phyloP scores from a whole-genome alignment of 2,329 filamentous ascomycete species.

The Amylocarpus encephaloides region DNA sequence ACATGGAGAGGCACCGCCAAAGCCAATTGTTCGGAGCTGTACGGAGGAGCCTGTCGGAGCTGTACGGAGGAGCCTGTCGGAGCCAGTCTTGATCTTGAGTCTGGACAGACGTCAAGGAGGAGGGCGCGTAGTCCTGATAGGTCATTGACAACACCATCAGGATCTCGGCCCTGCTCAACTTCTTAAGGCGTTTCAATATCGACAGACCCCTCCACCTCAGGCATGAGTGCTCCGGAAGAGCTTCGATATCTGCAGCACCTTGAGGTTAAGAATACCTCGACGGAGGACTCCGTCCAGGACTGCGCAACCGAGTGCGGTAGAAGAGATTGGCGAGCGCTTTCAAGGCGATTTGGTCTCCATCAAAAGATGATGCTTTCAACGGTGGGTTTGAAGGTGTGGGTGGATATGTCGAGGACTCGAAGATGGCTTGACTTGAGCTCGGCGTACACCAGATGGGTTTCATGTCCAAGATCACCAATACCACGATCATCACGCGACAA shows the following conservation, averaged over 20 bases:
- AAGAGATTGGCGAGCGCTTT: neutral
- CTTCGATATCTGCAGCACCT: neutral
- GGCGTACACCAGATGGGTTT: constrained; percentile 1
- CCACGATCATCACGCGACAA: neutral
- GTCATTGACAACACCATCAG: constrained; percentile 3
- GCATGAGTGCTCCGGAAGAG: neutral
- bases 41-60: no score
- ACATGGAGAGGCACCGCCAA: constrained; percentile 2
- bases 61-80: no score
- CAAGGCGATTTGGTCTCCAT: neutral
- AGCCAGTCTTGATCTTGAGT: constrained; percentile 10
- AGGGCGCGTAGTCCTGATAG: constrained; percentile 20
- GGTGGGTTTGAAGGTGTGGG: no score
- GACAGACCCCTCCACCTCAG: no score
- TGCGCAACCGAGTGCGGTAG: constrained; percentile 1
- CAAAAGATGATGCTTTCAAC: no score
- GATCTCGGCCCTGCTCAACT: constrained; percentile 10
- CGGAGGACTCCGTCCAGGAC: neutral
- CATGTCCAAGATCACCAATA: neutral
- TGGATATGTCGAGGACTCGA: neutral
- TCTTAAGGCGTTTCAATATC: constrained; percentile 12
- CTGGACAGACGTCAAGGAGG: constrained; percentile 18
- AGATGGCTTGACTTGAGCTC: neutral
- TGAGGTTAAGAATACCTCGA: neutral
- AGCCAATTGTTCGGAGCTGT: constrained; percentile 4